Percentiles rank a stretch among this genome's conserved stretches.
Conservation (phyloP, 2,329 filamentous ascomycete species). For the Karstenula rhodostoma region DNA sequence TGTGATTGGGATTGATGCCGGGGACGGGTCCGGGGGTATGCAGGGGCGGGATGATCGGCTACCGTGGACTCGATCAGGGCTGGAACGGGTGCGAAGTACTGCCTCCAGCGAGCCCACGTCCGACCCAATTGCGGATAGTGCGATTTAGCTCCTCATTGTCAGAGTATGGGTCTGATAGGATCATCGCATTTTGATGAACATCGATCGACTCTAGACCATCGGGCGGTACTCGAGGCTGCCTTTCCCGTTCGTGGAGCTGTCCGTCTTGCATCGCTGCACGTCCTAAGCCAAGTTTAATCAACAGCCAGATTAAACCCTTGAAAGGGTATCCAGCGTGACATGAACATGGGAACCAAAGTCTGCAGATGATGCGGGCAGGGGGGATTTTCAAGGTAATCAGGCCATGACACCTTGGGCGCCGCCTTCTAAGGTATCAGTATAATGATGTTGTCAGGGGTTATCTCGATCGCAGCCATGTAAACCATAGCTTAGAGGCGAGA, state of each 20-base stretch:
- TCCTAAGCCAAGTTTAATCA: conserved; percentile 25
- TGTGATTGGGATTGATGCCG: conserved; percentile 12
- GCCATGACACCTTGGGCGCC: conserved; percentile 48
- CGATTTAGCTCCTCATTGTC: too few species aligned
- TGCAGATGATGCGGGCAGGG: conserved; percentile 18
- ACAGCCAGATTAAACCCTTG: conserved; percentile 19
- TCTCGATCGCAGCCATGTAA: conserved; percentile 17
- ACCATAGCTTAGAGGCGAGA: conserved; percentile 10
- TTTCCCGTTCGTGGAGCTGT: conserved; percentile 5
- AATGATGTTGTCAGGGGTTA: conserved; percentile 16
- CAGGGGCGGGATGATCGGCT: not conserved
- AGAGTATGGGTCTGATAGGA: too few species aligned
- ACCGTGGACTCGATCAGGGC: not conserved
- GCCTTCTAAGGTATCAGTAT: conserved; percentile 40
- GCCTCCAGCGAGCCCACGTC: not conserved
- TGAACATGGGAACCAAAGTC: conserved; percentile 23
- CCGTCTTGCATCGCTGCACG: conserved; percentile 6
- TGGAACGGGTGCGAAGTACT: not conserved
- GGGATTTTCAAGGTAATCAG: conserved; percentile 30
- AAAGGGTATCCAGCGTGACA: conserved; percentile 26
- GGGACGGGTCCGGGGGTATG: conserved; percentile 11
- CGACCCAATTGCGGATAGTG: not conserved
- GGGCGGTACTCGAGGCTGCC: conserved; percentile 3
- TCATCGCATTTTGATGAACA: too few species aligned
- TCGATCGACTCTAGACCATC: too few species aligned